Base-by-base conservation (phyloP, 768 basidiomycete genomes). In the Lactarius psammicola region DNA sequence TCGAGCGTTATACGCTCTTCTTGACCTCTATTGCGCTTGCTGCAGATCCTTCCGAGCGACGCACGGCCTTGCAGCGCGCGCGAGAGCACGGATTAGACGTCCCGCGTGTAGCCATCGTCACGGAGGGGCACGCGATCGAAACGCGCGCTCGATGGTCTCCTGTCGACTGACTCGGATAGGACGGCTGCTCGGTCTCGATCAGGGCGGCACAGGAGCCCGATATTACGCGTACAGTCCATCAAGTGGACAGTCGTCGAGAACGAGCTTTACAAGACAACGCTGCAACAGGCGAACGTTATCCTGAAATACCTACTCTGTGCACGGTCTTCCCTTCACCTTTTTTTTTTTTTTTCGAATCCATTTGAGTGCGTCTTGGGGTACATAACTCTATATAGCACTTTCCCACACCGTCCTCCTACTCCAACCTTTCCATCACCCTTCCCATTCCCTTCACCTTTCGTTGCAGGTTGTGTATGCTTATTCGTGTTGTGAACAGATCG, bases 1-100 rank as follows among this genome's bases (percentile, higher is more conserved):
- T 96, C 46, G 90, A 94, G 71, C 88, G 93, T 40, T 98, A 98
- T 70, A 94, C 95, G 0, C 79, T 88, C 71, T 98, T 95, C 86
- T 81, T 98, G 28, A 85, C 90, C 36, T 90, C 88, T 0, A 81
- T 92, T 20, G 88, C 84, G 53, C 81, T 91, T n/a, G 78, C 82
- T 1, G 83, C 84, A 0, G 86, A 89, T 68, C 76, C 84, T 57
- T 77, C 80, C 33, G 88, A 92, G 68, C 84, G 94, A 26, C 79
- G 82, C n/a, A n/a, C n/a, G n/a, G n/a, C n/a, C n/a, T n/a, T n/a
- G n/a, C n/a, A n/a, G n/a, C n/a, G n/a, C n/a, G n/a, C n/a, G n/a
- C n/a, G n/a, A n/a, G 90, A 93, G 58, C 92, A 96, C 62, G 92
- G 92, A 10, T 80, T 99, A 1, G 89, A 98, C 70, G 82, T 92